These are phyloP conservation scores for Aspergillus calidoustus DNA, from an alignment of 2,329 filamentous ascomycete species.

Conservation along the genomic window DNA sequence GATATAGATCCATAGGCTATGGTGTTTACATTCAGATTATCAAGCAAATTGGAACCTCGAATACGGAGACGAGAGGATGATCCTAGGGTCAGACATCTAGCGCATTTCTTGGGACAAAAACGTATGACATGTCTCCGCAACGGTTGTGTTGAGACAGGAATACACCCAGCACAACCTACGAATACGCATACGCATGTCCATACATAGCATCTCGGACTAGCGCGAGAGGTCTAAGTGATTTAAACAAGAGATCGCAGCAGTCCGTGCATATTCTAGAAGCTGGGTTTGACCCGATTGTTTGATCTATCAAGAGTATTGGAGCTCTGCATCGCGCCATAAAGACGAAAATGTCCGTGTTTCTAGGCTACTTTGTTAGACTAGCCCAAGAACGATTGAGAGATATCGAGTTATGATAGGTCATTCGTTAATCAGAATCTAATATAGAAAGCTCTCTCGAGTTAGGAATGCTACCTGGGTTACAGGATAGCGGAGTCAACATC, in stretches of 20 bases:
- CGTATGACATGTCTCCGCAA: neutral
- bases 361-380: too few species aligned
- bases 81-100: neutral
- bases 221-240: neutral
- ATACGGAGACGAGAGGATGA: neutral
- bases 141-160: neutral
- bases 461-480: neutral
- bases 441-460: neutral
- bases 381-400: too few species aligned
- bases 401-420: too few species aligned
- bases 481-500: neutral
- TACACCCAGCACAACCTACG: neutral
- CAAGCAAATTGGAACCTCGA: neutral
- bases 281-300: neutral
- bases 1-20: neutral
- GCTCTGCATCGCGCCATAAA: neutral
- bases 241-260: neutral
- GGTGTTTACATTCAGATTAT: neutral
- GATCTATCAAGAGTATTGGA: neutral
- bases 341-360: too few species aligned
- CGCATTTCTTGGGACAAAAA: neutral
- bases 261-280: neutral
- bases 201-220: neutral
- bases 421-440: too few species aligned
- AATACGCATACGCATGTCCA: neutral